A percentile compares a stretch with the other conserved stretches of the same genome.
Conservation (phyloP, 768 basidiomycete species). For the Tricholoma sp. region DNA sequence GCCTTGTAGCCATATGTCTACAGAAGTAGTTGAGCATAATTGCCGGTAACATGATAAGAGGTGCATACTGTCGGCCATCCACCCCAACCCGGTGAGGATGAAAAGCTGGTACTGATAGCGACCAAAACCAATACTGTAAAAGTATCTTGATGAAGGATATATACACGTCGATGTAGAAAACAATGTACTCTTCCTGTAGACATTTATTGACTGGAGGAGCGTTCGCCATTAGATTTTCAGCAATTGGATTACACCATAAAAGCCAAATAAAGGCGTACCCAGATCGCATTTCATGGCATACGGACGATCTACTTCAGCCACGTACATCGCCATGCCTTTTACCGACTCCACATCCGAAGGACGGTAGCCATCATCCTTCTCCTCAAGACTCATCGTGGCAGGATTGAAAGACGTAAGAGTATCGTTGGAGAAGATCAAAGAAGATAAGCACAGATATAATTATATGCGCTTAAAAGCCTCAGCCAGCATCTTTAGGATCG, state of each 20-base stretch:
- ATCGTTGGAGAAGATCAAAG: not conserved
- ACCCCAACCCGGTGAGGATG: conserved; percentile 40
- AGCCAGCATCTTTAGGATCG: not conserved
- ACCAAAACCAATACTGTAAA: conserved; percentile 42
- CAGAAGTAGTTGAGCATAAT: not conserved
- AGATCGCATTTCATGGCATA: conserved; percentile 20
- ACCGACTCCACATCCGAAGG: conserved; percentile 1
- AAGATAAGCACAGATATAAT: not conserved
- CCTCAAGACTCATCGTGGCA: not conserved
- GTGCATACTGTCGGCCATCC: conserved; percentile 43
- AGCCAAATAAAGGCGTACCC: conserved; percentile 13
- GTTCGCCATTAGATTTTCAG: not conserved
- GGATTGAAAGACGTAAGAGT: not conserved
- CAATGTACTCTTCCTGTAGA: conserved; percentile 38
- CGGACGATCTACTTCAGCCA: conserved; percentile 8
- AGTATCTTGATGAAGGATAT: not conserved
- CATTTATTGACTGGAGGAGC: conserved; percentile 35
- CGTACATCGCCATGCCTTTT: not conserved
- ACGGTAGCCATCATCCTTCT: not conserved
- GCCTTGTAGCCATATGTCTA: conserved; percentile 44
- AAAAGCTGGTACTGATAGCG: conserved; percentile 46
- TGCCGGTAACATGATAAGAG: not conserved
- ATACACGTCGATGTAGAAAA: not conserved
- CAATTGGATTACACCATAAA: no score
- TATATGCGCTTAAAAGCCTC: not conserved